Conservation (phyloP, 2,329 filamentous ascomycete species). For the Claviceps pazoutovae region DNA sequence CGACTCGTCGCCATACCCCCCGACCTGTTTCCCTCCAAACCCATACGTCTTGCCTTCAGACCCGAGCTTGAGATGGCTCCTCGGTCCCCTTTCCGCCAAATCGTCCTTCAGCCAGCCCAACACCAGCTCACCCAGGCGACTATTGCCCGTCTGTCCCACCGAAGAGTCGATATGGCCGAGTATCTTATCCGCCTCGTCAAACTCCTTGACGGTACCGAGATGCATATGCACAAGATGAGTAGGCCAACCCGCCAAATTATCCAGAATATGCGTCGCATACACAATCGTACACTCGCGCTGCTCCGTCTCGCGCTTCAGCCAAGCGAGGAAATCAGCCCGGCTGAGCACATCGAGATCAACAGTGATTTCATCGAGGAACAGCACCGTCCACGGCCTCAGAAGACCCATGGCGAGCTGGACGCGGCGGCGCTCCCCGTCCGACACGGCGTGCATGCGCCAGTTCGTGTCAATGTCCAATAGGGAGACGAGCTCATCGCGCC, state of each 20-base stretch:
- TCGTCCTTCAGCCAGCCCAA: constrained; percentile 77
- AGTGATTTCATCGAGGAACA: constrained; percentile 91
- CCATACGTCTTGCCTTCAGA: constrained; percentile 53
- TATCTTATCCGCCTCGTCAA: constrained; percentile 61
- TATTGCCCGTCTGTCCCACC: constrained; percentile 49
- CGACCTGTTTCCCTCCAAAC: constrained; percentile 35
- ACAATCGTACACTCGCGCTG: constrained; percentile 75
- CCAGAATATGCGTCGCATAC: constrained; percentile 93
- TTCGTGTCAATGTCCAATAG: constrained; percentile 84
- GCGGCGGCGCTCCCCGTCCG: constrained; percentile 77
- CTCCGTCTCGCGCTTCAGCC: constrained; percentile 79
- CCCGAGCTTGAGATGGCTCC: constrained; percentile 41
- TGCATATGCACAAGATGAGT: constrained; percentile 95
- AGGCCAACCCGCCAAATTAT: constrained; percentile 89
- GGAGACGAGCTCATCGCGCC: constrained; percentile 71
- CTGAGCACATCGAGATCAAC: constrained; percentile 87
- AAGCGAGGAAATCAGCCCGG: constrained; percentile 70
- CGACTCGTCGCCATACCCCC: constrained; percentile 43
- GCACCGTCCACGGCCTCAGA: constrained; percentile 76
- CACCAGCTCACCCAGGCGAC: constrained; percentile 73
- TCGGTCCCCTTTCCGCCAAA: constrained; percentile 62
- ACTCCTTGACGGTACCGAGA: constrained; percentile 74
- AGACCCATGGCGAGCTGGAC: constrained; percentile 96
- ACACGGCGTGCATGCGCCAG: constrained; percentile 95
- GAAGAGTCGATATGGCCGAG: constrained; percentile 34